Percentiles rank a stretch among this genome's conserved stretches.
phyloP scores from a whole-genome alignment of 2,329 filamentous ascomycete genomes.

The Aspergillus chevalieri region DNA sequence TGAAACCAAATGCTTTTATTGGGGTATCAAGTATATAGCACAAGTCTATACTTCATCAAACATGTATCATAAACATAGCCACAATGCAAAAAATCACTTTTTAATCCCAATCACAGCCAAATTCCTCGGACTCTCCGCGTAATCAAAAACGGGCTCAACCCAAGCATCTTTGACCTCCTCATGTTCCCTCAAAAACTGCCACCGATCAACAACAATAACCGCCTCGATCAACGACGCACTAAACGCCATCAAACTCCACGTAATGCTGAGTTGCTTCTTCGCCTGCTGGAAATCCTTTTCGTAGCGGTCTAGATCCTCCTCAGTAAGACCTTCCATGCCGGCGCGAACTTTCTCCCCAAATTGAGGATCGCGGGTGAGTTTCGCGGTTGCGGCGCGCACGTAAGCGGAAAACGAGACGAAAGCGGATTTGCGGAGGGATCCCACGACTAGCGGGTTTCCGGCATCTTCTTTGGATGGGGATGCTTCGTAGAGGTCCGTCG shows the following conservation, averaged over 20 bases:
- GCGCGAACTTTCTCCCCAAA: conserved; percentile 57
- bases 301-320: conserved; percentile 69
- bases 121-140: conserved; percentile 77
- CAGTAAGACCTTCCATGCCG: conserved; percentile 63
- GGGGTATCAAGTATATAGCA: conserved; percentile 1
- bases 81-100: conserved; percentile 34
- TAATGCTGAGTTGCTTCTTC: conserved; percentile 74
- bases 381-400: conserved; percentile 71
- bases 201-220: conserved; percentile 83
- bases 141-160: conserved; percentile 93
- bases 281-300: conserved; percentile 57
- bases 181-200: conserved; percentile 79
- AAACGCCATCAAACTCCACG: conserved; percentile 96
- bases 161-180: conserved; percentile 68
- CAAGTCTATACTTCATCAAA: neutral
- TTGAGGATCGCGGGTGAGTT: conserved; percentile 59
- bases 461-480: conserved; percentile 23
- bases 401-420: conserved; percentile 72
- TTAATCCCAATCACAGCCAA: conserved; percentile 90
- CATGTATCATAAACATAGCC: neutral
- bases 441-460: conserved; percentile 77
- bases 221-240: conserved; percentile 85
- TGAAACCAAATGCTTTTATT: neutral
- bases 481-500: conserved; percentile 23
- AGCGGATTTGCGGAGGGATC: conserved; percentile 71